Percentiles rank a stretch among this genome's conserved stretches.
These are phyloP conservation scores for Lipomyces yamanashiensis DNA, from an alignment of 805 yeast species.

Conservation along the genomic window DNA sequence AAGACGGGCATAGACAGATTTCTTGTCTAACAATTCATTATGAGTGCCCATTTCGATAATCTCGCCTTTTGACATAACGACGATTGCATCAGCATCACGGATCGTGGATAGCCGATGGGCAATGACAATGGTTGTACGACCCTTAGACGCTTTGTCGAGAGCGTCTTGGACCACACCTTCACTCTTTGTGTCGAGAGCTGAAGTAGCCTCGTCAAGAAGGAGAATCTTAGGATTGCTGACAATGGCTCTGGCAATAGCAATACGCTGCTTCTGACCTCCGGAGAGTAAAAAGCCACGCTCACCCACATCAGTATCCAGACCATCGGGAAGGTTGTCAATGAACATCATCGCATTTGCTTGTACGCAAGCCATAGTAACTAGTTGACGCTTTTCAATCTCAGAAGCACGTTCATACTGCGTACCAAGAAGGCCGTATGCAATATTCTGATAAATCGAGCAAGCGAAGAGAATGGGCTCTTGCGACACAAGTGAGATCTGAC, in stretches of 20 bases:
- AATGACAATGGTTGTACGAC: slow-evolving; percentile 70
- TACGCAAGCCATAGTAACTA: slow-evolving; percentile 51
- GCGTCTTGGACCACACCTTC: slow-evolving; percentile 65
- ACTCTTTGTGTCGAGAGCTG: slow-evolving; percentile 65
- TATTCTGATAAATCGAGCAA: slow-evolving; percentile 80
- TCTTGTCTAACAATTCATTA: slow-evolving; percentile 43
- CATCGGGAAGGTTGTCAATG: slow-evolving; percentile 56
- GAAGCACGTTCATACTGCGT: slow-evolving; percentile 43
- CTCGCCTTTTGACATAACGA: slow-evolving; percentile 57
- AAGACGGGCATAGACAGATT: slow-evolving; percentile 44
- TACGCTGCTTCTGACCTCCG: slow-evolving; percentile 70
- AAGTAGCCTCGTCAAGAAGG: slow-evolving; percentile 68
- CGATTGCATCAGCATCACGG: slow-evolving; percentile 61
- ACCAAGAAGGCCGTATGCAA: slow-evolving; percentile 68
- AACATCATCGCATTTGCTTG: slow-evolving; percentile 60
- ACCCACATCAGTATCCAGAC: slow-evolving; percentile 56
- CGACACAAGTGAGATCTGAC: slow-evolving; percentile 84
- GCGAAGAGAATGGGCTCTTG: slow-evolving; percentile 95
- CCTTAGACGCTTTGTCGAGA: slow-evolving; percentile 43
- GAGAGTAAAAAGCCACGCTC: slow-evolving; percentile 63
- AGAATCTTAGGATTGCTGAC: slow-evolving; percentile 59
- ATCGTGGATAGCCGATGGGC: slow-evolving; percentile 91
- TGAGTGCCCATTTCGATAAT: slow-evolving; percentile 56
- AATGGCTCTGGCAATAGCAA: slow-evolving; percentile 65
- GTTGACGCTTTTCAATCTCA: slow-evolving; percentile 46